A percentile compares a stretch with the other conserved stretches of the same genome.
phyloP scores from a whole-genome alignment of 2,329 filamentous ascomycete genomes.

The Botryosphaeria dothidea region DNA sequence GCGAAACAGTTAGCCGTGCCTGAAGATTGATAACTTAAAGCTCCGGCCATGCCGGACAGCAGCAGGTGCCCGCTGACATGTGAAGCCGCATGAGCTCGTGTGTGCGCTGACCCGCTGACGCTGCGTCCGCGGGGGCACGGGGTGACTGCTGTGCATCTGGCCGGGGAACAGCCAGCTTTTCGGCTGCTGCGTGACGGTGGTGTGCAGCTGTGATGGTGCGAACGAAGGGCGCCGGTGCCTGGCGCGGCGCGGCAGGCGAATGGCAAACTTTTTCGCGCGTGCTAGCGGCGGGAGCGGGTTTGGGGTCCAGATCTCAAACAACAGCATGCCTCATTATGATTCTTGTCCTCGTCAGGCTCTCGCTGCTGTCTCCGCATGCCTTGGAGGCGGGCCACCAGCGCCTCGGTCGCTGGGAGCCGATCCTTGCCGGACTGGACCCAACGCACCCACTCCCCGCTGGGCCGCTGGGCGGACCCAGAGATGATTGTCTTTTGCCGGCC shows the following conservation, averaged over 20 bases:
- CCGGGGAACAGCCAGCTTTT: neutral
- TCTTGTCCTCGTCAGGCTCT: no score
- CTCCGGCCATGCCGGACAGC: neutral
- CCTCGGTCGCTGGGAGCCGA: neutral
- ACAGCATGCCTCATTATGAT: neutral
- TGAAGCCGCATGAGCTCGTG: neutral
- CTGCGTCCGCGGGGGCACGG: neutral
- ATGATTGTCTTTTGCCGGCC: conserved; percentile 9
- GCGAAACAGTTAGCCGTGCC: conserved; percentile 7
- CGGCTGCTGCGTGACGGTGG: neutral
- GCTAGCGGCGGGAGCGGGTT: neutral
- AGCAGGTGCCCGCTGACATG: neutral
- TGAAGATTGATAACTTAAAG: neutral
- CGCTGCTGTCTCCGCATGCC: neutral
- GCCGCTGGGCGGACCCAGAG: neutral
- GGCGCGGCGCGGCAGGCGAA: neutral
- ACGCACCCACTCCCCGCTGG: conserved; percentile 2
- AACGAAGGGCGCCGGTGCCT: neutral
- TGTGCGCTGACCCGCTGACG: neutral
- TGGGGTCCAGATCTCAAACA: neutral
- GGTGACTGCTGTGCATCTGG: neutral
- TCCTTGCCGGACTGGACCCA: neutral
- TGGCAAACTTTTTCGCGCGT: neutral
- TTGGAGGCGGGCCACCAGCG: neutral
- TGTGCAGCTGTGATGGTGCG: neutral